A percentile compares a stretch with the other conserved stretches of the same genome.
phyloP scores from a whole-genome alignment of 192 early-diverging fungal genomes.

The Coemansia reversa region DNA sequence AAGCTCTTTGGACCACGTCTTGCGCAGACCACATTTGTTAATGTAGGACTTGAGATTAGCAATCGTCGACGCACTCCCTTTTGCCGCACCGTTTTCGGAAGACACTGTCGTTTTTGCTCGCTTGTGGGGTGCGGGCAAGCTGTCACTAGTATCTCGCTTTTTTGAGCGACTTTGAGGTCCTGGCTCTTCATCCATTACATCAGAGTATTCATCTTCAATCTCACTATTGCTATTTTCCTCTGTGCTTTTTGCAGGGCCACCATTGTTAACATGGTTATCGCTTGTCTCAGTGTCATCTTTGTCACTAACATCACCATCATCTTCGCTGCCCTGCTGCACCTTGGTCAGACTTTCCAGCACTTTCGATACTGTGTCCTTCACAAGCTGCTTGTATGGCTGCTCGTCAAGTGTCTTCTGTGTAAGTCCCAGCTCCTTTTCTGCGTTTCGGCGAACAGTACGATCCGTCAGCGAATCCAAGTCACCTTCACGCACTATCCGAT shows the following conservation, averaged over 20 bases:
- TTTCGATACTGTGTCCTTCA: constrained; percentile 21
- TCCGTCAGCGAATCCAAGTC: constrained; percentile 36
- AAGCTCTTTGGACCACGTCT: constrained; percentile 55
- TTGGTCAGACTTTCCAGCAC: constrained; percentile 9
- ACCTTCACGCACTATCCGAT: constrained; percentile 27
- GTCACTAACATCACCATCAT: neutral
- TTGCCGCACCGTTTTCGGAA: neutral
- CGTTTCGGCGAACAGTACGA: constrained; percentile 29
- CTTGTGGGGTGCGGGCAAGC: constrained; percentile 15
- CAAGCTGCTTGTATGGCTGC: constrained; percentile 28
- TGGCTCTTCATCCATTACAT: constrained; percentile 20
- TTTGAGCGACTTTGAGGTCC: neutral
- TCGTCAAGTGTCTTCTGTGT: constrained; percentile 27
- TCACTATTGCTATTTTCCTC: constrained; percentile 1
- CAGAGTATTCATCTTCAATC: constrained; percentile 17
- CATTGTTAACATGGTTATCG: constrained; percentile 1
- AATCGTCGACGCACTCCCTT: constrained; percentile 27
- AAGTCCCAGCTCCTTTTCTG: constrained; percentile 31
- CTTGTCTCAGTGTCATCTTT: neutral
- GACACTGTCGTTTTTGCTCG: constrained; percentile 2
- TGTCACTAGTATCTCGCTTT: constrained; percentile 10
- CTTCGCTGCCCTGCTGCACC: neutral
- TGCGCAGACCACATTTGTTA: constrained; percentile 50
- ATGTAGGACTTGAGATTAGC: constrained; percentile 49
- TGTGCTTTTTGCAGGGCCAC: neutral